Conservation (phyloP, 1,284 basidiomycete species). For the Ganoderma lingzhi region DNA sequence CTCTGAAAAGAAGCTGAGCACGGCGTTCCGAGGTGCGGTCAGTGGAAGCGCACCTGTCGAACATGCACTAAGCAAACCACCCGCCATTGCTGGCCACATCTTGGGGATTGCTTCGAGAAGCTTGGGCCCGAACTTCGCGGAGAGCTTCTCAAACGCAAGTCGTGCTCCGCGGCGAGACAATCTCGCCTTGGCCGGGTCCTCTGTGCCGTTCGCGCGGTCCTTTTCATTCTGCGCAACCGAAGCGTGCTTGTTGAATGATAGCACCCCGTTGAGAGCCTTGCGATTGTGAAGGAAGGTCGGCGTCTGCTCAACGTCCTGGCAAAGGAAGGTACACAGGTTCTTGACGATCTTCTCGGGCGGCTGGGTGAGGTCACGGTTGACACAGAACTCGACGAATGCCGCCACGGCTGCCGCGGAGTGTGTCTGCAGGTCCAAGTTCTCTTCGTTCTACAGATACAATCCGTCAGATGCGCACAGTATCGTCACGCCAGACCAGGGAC, state of each 20-base stretch:
- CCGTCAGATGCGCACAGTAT: not conserved
- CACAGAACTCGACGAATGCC: slow-evolving; percentile 89
- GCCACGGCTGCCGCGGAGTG: slow-evolving; percentile 91
- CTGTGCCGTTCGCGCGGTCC: slow-evolving; percentile 50
- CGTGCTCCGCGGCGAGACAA: slow-evolving; percentile 86
- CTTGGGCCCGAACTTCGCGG: slow-evolving; percentile 77
- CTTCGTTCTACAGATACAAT: slow-evolving; percentile 74
- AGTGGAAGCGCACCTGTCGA: slow-evolving; percentile 56
- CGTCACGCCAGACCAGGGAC: not conserved
- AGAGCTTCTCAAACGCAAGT: slow-evolving; percentile 84
- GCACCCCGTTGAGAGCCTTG: slow-evolving; percentile 74
- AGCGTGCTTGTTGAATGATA: slow-evolving; percentile 66
- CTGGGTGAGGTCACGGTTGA: slow-evolving; percentile 67
- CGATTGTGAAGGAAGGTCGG: slow-evolving; percentile 85
- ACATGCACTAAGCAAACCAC: slow-evolving; percentile 78
- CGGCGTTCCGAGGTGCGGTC: not conserved
- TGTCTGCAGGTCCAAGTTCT: slow-evolving; percentile 89
- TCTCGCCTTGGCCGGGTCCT: slow-evolving; percentile 59
- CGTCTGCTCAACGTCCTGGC: slow-evolving; percentile 89
- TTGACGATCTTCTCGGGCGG: slow-evolving; percentile 94
- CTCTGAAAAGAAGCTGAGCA: slow-evolving; percentile 45
- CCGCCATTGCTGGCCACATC: slow-evolving; percentile 94
- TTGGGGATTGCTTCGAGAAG: slow-evolving; percentile 86
- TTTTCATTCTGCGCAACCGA: slow-evolving; percentile 48
- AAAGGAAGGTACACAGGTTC: slow-evolving; percentile 97